These are phyloP conservation scores for Spergularia bocconei DNA, from an alignment of 148 eudicot species.

Conservation along the genomic window DNA sequence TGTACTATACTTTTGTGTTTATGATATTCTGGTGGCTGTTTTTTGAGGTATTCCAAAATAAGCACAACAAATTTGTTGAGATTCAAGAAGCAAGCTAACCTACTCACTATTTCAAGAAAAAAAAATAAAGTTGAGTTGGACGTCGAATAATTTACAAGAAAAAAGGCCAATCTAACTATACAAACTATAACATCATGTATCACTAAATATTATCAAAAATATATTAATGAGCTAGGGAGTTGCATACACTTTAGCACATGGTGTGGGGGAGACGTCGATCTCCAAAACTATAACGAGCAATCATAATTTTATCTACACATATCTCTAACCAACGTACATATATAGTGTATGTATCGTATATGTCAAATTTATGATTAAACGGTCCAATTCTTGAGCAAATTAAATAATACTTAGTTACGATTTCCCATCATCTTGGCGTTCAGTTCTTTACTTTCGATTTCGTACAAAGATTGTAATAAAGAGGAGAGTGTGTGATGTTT, in stretches of 20 bases:
- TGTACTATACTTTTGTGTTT: neutral
- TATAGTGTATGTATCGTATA: neutral
- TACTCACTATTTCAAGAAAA: constrained; percentile 2
- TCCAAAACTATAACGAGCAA: constrained; percentile 18
- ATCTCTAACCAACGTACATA: constrained; percentile 19
- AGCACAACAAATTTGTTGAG: neutral
- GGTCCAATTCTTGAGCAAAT: neutral
- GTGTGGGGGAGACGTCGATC: constrained; percentile 23
- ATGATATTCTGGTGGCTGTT: neutral
- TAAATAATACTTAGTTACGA: neutral
- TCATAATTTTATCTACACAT: constrained; percentile 12
- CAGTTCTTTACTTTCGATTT: neutral
- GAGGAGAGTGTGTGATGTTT: too few relatives aligned
- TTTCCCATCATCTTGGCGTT: neutral
- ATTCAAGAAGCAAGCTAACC: constrained; percentile 9
- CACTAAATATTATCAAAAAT: neutral
- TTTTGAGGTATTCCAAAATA: neutral
- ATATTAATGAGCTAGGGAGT: constrained; percentile 2
- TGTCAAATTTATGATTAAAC: neutral
- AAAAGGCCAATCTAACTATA: neutral
- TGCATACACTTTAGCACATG: constrained; percentile 18
- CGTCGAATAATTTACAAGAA: neutral
- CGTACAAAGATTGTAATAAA: too few relatives aligned
- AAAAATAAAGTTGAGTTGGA: neutral
- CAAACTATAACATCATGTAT: neutral